Percentiles rank a stretch among this genome's conserved stretches.
phyloP scores from a whole-genome alignment of 345 rosid species.

The Camelina neglecta region DNA sequence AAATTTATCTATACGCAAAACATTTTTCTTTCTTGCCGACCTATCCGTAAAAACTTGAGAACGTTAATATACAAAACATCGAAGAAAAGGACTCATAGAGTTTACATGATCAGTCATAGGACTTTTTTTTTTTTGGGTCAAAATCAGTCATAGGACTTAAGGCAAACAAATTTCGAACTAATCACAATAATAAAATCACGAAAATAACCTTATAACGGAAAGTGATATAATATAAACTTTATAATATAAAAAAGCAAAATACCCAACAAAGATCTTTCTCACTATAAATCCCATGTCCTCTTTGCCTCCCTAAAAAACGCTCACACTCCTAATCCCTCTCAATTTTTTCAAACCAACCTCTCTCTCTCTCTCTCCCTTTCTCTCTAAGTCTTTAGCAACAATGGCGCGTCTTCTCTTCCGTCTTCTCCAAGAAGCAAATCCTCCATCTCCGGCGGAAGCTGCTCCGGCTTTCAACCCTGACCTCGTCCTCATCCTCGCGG shows the following conservation, averaged over 20 bases:
- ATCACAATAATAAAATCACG: not conserved
- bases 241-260: conserved; percentile 2
- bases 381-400: conserved; percentile 32
- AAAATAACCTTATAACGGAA: conserved; percentile 31
- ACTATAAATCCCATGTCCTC: conserved; percentile 32
- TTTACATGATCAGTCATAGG: conserved; percentile 24
- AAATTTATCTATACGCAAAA: not conserved
- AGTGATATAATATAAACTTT: conserved; percentile 17
- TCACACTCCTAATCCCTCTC: conserved; percentile 38
- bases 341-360: conserved; percentile 6
- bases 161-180: not conserved
- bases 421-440: conserved; percentile 38
- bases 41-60: conserved; percentile 20
- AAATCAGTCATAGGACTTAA: conserved; percentile 19
- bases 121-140: not conserved
- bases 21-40: not conserved
- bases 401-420: conserved; percentile 78
- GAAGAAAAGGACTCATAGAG: conserved; percentile 19
- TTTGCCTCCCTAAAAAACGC: conserved; percentile 31
- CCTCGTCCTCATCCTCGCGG: conserved; percentile 80
- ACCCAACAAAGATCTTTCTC: conserved; percentile 4
- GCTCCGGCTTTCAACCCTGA: conserved; percentile 59
- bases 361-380: conserved; percentile 26
- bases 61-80: conserved; percentile 6
- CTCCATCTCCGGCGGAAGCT: conserved; percentile 35